phyloP scores from a whole-genome alignment of 75 land plant genomes.

The Pseudotsuga menziesii region DNA sequence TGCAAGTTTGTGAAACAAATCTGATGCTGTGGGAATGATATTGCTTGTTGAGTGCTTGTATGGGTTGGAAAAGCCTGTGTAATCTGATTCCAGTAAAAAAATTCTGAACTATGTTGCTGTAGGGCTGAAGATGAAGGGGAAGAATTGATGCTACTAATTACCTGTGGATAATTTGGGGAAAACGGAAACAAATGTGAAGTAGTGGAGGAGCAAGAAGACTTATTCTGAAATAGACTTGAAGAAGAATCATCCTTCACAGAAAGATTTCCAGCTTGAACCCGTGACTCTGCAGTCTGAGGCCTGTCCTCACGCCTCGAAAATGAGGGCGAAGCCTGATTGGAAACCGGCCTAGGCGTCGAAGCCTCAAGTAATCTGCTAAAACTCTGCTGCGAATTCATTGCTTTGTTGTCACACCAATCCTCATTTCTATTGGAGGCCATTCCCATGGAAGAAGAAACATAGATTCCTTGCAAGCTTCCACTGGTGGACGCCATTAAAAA shows the following conservation, averaged over 20 bases:
- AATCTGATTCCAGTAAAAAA: not conserved
- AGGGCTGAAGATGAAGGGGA: not conserved
- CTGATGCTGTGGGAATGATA: constrained; percentile 9
- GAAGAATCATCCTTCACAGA: not conserved
- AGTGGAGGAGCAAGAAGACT: not conserved
- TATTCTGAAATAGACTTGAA: not conserved
- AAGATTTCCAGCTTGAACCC: not conserved
- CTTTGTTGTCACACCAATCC: not conserved
- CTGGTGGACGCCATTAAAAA: constrained; percentile 7
- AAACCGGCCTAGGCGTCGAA: not conserved
- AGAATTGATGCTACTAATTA: not conserved
- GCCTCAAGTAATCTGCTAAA: not conserved
- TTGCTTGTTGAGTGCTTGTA: not conserved
- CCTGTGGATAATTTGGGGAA: constrained; percentile 1
- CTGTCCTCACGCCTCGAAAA: not conserved
- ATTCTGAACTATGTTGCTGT: not conserved
- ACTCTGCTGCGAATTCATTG: constrained; percentile 1
- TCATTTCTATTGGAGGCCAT: not conserved
- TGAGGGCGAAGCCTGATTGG: not conserved
- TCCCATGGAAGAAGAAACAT: not conserved
- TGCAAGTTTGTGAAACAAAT: constrained; percentile 2
- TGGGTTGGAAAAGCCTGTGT: not conserved
- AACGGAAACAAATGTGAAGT: not conserved
- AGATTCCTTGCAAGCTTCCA: not conserved
- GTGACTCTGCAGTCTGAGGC: too few relatives aligned